Percentiles rank a stretch among this genome's conserved stretches.
phyloP scores from a whole-genome alignment of 2,329 filamentous ascomycete genomes.

The Fusarium decemcellulare region DNA sequence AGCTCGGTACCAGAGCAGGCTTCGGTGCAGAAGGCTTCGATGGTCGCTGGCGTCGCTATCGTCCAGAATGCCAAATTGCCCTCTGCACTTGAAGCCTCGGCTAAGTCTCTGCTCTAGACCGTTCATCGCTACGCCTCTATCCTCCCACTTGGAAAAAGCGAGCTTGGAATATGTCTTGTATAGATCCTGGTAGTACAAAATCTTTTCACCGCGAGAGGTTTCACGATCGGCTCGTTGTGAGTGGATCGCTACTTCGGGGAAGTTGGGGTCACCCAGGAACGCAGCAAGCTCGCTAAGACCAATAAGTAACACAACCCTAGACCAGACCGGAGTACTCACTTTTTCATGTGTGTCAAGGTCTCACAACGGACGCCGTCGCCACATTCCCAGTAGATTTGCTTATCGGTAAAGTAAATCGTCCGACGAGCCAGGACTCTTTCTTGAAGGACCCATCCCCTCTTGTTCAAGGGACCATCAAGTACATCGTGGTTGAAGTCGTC shows the following conservation, averaged over 20 bases:
- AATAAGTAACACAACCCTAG: not conserved
- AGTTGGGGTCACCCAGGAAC: not conserved
- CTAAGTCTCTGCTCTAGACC: not conserved
- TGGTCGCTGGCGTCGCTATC: not conserved
- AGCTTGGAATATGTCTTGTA: not conserved
- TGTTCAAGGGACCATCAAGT: not conserved
- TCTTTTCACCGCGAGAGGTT: not conserved
- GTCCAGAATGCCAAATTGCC: not conserved
- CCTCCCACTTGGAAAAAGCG: not conserved
- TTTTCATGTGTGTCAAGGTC: not conserved
- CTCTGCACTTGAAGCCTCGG: not conserved
- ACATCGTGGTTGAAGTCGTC: not conserved
- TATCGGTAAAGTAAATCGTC: not conserved
- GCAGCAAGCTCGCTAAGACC: not conserved
- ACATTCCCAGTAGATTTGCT: not conserved
- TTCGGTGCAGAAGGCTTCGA: not conserved
- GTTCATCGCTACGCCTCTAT: not conserved
- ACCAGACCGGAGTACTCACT: constrained; percentile 34
- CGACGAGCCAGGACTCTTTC: not conserved
- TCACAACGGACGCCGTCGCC: not conserved
- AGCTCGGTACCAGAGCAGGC: not conserved
- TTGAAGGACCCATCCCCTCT: not conserved
- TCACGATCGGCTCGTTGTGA: not conserved
- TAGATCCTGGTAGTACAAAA: not conserved
- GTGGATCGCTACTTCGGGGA: not conserved